Conservation (phyloP, 2,329 filamentous ascomycete species). For the Fusarium subtropicale region DNA sequence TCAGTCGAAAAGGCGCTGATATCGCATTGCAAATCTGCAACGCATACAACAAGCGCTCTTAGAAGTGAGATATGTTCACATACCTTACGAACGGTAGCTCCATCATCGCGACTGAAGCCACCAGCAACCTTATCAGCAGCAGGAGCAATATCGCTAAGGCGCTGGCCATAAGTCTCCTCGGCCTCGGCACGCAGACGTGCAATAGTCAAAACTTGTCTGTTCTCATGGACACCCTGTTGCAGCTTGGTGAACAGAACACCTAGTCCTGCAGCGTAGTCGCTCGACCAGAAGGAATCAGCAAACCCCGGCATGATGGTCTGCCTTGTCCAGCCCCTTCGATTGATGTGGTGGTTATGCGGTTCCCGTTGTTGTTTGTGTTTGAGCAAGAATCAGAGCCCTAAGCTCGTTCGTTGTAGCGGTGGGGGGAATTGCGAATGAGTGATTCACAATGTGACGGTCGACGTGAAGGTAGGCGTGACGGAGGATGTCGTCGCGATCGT, state of each 20-base stretch:
- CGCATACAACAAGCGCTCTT: background rate
- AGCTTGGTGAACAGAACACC: slow-evolving; percentile 96
- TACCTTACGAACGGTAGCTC: slow-evolving; percentile 95
- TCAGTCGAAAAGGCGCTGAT: background rate
- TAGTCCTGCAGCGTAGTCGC: slow-evolving; percentile 94
- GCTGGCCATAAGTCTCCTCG: slow-evolving; percentile 87
- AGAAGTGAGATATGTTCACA: slow-evolving; percentile 14
- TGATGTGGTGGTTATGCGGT: slow-evolving; percentile 22
- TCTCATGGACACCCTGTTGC: slow-evolving; percentile 94
- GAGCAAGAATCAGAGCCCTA: slow-evolving; percentile 18
- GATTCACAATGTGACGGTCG: slow-evolving; percentile 19
- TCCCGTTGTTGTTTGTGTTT: slow-evolving; percentile 20
- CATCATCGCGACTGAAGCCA: slow-evolving; percentile 91
- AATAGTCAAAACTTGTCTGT: slow-evolving; percentile 91
- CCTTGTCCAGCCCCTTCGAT: slow-evolving; percentile 45
- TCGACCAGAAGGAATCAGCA: slow-evolving; percentile 96
- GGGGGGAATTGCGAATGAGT: slow-evolving; percentile 16
- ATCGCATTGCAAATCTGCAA: slow-evolving; percentile 14
- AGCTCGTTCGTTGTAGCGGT: slow-evolving; percentile 28
- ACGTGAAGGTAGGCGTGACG: slow-evolving; percentile 20
- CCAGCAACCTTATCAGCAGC: slow-evolving; percentile 83
- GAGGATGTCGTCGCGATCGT: slow-evolving; percentile 30
- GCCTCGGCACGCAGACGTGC: slow-evolving; percentile 95
- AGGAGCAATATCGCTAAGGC: slow-evolving; percentile 83
- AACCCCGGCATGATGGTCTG: slow-evolving; percentile 80